phyloP scores from a whole-genome alignment of 2,329 filamentous ascomycete genomes.

The Aureobasidium mangrovei region DNA sequence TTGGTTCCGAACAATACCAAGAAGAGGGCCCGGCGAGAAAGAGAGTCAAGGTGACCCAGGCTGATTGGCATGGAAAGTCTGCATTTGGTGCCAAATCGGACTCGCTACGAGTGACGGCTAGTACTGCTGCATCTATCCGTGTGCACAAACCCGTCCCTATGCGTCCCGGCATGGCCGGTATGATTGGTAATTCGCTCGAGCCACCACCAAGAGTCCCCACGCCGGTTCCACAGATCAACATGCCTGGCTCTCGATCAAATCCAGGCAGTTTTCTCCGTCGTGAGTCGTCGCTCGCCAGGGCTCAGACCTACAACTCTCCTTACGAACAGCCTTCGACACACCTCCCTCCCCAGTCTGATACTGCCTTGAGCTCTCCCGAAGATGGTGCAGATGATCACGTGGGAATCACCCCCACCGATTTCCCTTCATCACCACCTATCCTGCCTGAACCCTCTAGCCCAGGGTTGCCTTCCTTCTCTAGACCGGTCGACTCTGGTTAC shows the following conservation, averaged over 20 bases:
- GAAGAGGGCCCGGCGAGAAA: constrained; percentile 59
- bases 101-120: constrained; percentile 80
- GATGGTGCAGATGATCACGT: constrained; percentile 40
- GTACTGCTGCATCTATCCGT: constrained; percentile 78
- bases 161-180: constrained; percentile 38
- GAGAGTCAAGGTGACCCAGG: constrained; percentile 67
- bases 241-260: constrained; percentile 8
- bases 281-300: constrained; percentile 16
- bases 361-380: constrained; percentile 36
- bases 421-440: constrained; percentile 84
- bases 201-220: constrained; percentile 70
- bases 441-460: constrained; percentile 76
- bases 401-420: constrained; percentile 48
- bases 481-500: constrained; percentile 61
- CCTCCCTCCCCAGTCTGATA: constrained; percentile 29
- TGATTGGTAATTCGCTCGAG: constrained; percentile 50
- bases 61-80: constrained; percentile 61
- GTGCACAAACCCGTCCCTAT: constrained; percentile 65
- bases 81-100: constrained; percentile 60
- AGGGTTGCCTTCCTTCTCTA: constrained; percentile 39
- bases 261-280: constrained; percentile 15
- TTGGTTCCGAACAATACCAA: constrained; percentile 17
- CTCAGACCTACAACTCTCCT: constrained; percentile 15
- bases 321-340: constrained; percentile 19
- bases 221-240: constrained; percentile 52